phyloP scores from a whole-genome alignment of 352 stramenopile genomes.

The Plasmopara muralis region DNA sequence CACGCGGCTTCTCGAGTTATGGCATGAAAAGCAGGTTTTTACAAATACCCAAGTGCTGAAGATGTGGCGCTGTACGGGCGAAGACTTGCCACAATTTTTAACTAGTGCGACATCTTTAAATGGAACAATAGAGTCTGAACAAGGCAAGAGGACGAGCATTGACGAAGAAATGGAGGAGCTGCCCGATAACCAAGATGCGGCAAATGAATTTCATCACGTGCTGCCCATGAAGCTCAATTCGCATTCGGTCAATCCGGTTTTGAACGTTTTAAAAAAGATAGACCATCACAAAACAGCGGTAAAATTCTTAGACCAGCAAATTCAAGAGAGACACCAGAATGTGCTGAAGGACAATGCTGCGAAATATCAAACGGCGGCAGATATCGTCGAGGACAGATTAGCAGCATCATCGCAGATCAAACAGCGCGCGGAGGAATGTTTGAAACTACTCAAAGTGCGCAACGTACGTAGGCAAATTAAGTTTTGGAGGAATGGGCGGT shows the following conservation, averaged over 20 bases:
- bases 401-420: slow-evolving; percentile 41
- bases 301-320: slow-evolving; percentile 50
- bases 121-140: slow-evolving; percentile 6
- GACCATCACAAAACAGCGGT: slow-evolving; percentile 67
- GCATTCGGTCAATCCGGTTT: slow-evolving; percentile 62
- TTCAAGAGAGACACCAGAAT: slow-evolving; percentile 52
- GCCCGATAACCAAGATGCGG: slow-evolving; percentile 25
- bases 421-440: slow-evolving; percentile 50
- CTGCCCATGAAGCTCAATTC: slow-evolving; percentile 74
- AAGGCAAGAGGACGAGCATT: not conserved
- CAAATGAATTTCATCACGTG: slow-evolving; percentile 30
- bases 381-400: slow-evolving; percentile 47
- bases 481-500: not conserved
- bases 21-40: slow-evolving; percentile 71
- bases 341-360: slow-evolving; percentile 40
- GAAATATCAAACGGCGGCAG: slow-evolving; percentile 44
- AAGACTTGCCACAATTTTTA: slow-evolving; percentile 58
- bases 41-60: slow-evolving; percentile 46
- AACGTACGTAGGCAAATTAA: slow-evolving; percentile 45
- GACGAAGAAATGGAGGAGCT: slow-evolving; percentile 20
- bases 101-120: slow-evolving; percentile 15
- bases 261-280: slow-evolving; percentile 77
- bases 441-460: slow-evolving; percentile 65
- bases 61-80: slow-evolving; percentile 73
- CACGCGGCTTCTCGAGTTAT: slow-evolving; percentile 62